A percentile compares a stretch with the other conserved stretches of the same genome.
phyloP scores from a whole-genome alignment of 495 filamentous ascomycete genomes.

The Neurospora sp. region DNA sequence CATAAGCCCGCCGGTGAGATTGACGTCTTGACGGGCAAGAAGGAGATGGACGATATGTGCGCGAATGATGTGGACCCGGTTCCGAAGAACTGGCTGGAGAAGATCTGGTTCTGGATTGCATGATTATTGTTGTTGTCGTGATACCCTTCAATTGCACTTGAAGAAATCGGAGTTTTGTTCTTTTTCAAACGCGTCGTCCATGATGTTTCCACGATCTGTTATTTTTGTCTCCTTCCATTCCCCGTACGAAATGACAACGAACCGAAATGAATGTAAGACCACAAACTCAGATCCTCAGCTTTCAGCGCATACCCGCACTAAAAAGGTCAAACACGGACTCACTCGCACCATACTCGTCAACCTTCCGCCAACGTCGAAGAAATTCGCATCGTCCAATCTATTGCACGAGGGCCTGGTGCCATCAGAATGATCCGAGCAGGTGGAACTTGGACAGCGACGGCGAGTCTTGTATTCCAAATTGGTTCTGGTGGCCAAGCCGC shows the following conservation, averaged over 20 bases:
- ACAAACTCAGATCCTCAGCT: neutral
- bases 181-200: neutral
- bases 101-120: slow-evolving; percentile 39
- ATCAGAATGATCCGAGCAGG: neutral
- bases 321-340: neutral
- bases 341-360: neutral
- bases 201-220: neutral
- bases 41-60: slow-evolving; percentile 39
- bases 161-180: neutral
- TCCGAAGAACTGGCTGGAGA: slow-evolving; percentile 31
- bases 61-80: slow-evolving; percentile 27
- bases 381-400: neutral
- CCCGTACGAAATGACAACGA: neutral
- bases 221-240: neutral
- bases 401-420: neutral
- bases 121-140: slow-evolving; percentile 2
- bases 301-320: neutral
- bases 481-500: neutral
- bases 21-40: slow-evolving; percentile 39
- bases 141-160: neutral
- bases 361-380: neutral
- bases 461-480: neutral
- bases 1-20: slow-evolving; percentile 23
- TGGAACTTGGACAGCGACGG: neutral
- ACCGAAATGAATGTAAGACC: neutral